Evolutionary conservation across 768 basidiomycete genomes (phyloP).

Genomic region (Clavaria fumosa): DNA sequence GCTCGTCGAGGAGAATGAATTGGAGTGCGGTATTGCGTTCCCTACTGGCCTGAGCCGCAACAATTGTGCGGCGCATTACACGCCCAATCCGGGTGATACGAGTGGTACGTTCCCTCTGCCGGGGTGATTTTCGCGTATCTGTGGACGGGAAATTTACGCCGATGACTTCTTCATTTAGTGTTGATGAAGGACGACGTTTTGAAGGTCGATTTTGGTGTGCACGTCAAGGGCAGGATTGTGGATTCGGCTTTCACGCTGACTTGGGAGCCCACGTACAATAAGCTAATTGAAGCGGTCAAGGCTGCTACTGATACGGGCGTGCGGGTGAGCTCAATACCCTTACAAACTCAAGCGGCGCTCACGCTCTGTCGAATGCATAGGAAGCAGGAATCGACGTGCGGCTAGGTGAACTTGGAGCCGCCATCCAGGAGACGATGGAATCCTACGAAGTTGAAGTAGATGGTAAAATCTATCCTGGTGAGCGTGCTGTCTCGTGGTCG

Average conservation of each 20-base stretch:
- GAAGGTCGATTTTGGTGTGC: slow-evolving; percentile 96
- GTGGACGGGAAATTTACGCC: too few relatives aligned
- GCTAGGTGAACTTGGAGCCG: slow-evolving; percentile 80
- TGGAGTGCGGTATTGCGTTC: slow-evolving; percentile 83
- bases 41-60: slow-evolving; percentile 93
- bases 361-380: slow-evolving; percentile 23
- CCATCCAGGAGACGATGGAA: slow-evolving; percentile 98
- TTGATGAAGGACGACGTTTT: slow-evolving; percentile 74
- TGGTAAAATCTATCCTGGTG: slow-evolving; percentile 71
- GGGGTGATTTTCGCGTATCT: slow-evolving; percentile 1
- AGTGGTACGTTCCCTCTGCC: slow-evolving; percentile 32
- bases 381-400: slow-evolving; percentile 95
- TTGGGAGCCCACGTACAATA: slow-evolving; percentile 83
- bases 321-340: slow-evolving; percentile 30
- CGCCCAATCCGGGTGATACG: slow-evolving; percentile 87
- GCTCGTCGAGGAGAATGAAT: slow-evolving; percentile 79
- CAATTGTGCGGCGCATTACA: slow-evolving; percentile 91
- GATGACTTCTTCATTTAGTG: too few relatives aligned
- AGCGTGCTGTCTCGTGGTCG: slow-evolving; percentile 9
- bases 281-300: slow-evolving; percentile 77
- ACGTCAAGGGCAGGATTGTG: slow-evolving; percentile 87
- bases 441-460: slow-evolving; percentile 93
- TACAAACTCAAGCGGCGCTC: neutral
- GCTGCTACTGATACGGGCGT: slow-evolving; percentile 92
- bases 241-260: slow-evolving; percentile 94